Evolutionary conservation across 305 asterid genomes (phyloP).

Genomic region (Fraxinus ornus): DNA sequence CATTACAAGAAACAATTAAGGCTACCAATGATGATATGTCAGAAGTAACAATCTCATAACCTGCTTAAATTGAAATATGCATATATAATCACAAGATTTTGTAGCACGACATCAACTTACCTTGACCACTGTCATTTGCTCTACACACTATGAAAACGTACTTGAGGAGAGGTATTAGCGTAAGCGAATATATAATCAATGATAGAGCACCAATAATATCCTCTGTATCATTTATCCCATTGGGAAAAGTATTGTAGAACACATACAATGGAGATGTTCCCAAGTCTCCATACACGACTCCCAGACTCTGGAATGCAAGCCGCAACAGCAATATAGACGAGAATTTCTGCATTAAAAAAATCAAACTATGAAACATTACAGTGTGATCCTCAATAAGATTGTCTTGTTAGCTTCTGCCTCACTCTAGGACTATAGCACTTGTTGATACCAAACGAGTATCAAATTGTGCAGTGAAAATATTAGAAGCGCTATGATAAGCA

Average conservation of each 20-base stretch:
- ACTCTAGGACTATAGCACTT: conserved; percentile 15
- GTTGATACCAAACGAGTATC: background rate
- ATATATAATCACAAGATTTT: background rate
- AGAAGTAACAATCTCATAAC: background rate
- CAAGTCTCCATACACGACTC: conserved; percentile 96
- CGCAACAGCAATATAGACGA: conserved; percentile 74
- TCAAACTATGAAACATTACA: background rate
- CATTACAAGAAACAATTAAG: background rate
- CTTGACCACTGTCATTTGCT: conserved; percentile 99
- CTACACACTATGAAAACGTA: conserved; percentile 92
- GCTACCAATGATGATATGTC: background rate
- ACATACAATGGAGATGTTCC: conserved; percentile 98
- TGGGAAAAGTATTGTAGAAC: conserved; percentile 91
- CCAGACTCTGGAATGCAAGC: conserved; percentile 97
- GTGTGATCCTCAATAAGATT: background rate
- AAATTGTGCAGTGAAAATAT: background rate
- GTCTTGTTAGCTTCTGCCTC: background rate
- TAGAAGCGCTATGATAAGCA: background rate
- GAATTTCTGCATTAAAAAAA: conserved; percentile 55
- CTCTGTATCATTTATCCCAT: conserved; percentile 66
- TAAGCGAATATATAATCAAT: conserved; percentile 84
- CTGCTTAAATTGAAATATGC: background rate
- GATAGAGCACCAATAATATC: conserved; percentile 94
- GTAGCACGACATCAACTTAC: conserved; percentile 34
- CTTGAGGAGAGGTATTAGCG: conserved; percentile 91